These are phyloP conservation scores for Triticum aestivum DNA, from an alignment of 176 grass and related monocot genomes.

Conservation along the genomic window IWGSC_CS_RefSeq_v2.1 NC_057813.1:742239437-742239936, in stretches of 20 bases:
- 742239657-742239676: background rate
- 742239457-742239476: background rate
- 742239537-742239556: background rate
- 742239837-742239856: too few species aligned
- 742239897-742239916: too few species aligned
- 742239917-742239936: too few species aligned
- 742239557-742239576: background rate
- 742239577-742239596: background rate
- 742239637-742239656: background rate
- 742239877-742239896: too few species aligned
- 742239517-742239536: background rate
- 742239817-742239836: too few species aligned
- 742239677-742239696: background rate
- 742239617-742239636: background rate
- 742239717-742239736: background rate
- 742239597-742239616: background rate
- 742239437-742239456: conserved; percentile 15
- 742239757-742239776: background rate
- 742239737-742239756: background rate
- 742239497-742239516: conserved; percentile 10
- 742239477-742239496: background rate
- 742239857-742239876: too few species aligned
- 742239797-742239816: too few species aligned
- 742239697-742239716: background rate
- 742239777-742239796: background rate